phyloP scores from a whole-genome alignment of 208 protist genomes.

The Crithidia brevicula region DNA sequence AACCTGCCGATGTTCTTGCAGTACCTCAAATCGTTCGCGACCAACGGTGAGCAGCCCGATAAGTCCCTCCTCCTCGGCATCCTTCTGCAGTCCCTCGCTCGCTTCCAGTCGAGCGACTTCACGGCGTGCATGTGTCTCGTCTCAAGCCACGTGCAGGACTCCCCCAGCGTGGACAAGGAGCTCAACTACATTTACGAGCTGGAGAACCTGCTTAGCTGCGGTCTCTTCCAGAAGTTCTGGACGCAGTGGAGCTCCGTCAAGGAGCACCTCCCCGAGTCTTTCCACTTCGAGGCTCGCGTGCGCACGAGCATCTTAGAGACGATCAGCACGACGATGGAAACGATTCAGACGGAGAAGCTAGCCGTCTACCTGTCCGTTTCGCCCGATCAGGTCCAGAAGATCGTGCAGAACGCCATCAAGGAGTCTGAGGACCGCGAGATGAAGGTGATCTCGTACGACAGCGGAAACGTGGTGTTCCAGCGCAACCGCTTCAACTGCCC shows the following conservation, averaged over 20 bases:
- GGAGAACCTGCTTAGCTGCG: slow-evolving; percentile 89
- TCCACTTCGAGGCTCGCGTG: slow-evolving; percentile 80
- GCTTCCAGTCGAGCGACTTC: slow-evolving; percentile 88
- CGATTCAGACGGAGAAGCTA: slow-evolving; percentile 50
- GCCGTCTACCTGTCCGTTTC: slow-evolving; percentile 66
- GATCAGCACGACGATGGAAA: slow-evolving; percentile 70
- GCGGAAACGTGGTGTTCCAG: slow-evolving; percentile 59
- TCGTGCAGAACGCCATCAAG: slow-evolving; percentile 71
- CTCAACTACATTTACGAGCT: slow-evolving; percentile 84
- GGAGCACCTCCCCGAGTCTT: slow-evolving; percentile 69
- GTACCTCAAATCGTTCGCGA: slow-evolving; percentile 74
- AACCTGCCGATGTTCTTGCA: slow-evolving; percentile 81
- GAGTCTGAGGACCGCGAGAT: slow-evolving; percentile 55
- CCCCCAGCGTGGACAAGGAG: slow-evolving; percentile 75
- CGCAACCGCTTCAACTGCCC: slow-evolving; percentile 77
- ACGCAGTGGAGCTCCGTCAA: slow-evolving; percentile 68
- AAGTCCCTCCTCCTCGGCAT: slow-evolving; percentile 79
- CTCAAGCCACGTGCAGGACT: slow-evolving; percentile 80
- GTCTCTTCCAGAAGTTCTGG: slow-evolving; percentile 84
- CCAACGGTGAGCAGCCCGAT: slow-evolving; percentile 74
- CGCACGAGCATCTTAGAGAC: slow-evolving; percentile 80
- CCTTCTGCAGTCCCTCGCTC: slow-evolving; percentile 82
- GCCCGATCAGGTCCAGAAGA: slow-evolving; percentile 45
- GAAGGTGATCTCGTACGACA: slow-evolving; percentile 46
- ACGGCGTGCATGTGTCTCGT: slow-evolving; percentile 88